Evolutionary conservation across 1,284 basidiomycete genomes (phyloP).

Genomic region (Leccinum angustisporum): DNA sequence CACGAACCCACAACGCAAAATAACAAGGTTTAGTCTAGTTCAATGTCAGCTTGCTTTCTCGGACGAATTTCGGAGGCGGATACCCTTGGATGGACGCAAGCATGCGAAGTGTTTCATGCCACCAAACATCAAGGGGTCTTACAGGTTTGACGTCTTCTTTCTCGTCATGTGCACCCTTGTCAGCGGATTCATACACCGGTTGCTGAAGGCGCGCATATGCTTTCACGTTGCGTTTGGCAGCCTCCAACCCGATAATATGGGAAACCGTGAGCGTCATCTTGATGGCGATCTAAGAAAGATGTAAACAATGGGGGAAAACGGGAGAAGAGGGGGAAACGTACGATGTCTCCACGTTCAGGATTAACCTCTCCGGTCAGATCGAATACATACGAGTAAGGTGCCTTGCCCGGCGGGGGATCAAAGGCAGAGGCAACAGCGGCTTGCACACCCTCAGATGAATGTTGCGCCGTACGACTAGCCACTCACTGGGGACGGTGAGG

Average conservation of each 20-base stretch:
- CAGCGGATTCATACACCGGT: conserved; percentile 79
- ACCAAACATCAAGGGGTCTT: conserved; percentile 79
- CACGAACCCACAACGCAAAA: conserved; percentile 67
- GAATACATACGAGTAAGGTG: conserved; percentile 72
- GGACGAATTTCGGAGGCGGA: conserved; percentile 10
- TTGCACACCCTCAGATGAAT: conserved; percentile 30
- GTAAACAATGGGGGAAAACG: conserved; percentile 6
- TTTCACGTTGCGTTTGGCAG: conserved; percentile 63
- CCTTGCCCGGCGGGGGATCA: conserved; percentile 64
- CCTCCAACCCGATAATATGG: conserved; percentile 66
- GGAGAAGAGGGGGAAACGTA: conserved; percentile 33
- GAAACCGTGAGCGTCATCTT: conserved; percentile 75
- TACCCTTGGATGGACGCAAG: conserved; percentile 74
- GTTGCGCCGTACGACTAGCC: conserved; percentile 1
- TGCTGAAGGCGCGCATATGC: conserved; percentile 81
- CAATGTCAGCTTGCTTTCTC: conserved; percentile 9
- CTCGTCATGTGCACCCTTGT: conserved; percentile 67
- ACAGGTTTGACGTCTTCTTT: conserved; percentile 75
- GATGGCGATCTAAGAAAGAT: conserved; percentile 63
- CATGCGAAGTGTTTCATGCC: conserved; percentile 83
- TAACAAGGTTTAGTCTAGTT: conserved; percentile 74
- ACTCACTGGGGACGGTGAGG: conserved; percentile 67
- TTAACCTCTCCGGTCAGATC: conserved; percentile 81
- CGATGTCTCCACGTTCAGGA: conserved; percentile 77
- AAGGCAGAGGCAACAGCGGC: conserved; percentile 66